Base-by-base conservation (phyloP, 176 grass and related monocot species). In the Pharus latifolius region DNA sequence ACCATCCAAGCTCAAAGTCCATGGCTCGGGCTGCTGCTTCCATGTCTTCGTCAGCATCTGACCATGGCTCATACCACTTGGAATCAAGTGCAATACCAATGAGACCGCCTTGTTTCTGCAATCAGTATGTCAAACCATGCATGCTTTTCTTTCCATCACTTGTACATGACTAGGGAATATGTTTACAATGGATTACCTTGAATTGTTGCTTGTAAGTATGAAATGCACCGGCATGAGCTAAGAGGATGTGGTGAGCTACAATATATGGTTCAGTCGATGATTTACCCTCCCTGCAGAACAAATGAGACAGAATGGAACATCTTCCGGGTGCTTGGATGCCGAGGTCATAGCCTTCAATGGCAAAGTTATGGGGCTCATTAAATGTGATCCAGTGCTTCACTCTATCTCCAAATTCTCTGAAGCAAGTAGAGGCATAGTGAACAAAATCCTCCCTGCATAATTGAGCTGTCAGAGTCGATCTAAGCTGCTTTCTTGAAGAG, bases 1-100 rank as follows among this genome's bases (percentile, higher is more conserved):
- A 98, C 94, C 94, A 98, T 88, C 94, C 89, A 53, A 90, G 87
- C 81, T 93, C 94, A 57, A 98, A 93, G 66, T 98, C 87, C 83
- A 98, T 88, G 52, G 89, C 87, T 67, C 94, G 80, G 10, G 72
- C 56, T 63, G 94, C 87, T 15, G 94, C 94, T 19, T 88, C 79
- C 22, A 20, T 75, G 63, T 98, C 89, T 83, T 98, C 94, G 38
- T 76, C 51, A 2, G 44, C 75, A 78, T 83, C 79, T 54, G 83
- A 88, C 58, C 82, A 50, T n/a, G 95, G 87, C 51, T 91, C 94
- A 32, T 93, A 98, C 94, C 94, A 98, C 46, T 83, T 93, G 34
- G 94, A 83, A 73, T 93, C 87, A 7, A 98, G 87, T 26, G 89
- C 48, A 16, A 93, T 98, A 54, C 89, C 84, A 47, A 88, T 40